phyloP scores from a whole-genome alignment of 305 asterid genomes.

The Fraxinus nigra region DNA sequence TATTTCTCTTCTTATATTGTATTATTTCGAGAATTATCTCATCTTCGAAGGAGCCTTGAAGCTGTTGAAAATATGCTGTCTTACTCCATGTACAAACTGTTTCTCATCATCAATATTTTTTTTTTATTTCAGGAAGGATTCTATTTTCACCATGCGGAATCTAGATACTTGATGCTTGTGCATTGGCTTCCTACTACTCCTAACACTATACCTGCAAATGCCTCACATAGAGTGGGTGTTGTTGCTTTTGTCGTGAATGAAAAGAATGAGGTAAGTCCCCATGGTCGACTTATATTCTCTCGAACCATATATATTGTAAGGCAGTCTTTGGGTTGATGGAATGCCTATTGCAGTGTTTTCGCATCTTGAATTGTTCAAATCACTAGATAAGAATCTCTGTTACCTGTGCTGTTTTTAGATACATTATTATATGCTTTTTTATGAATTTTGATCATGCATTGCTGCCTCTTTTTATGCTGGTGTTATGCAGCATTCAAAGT shows the following conservation, averaged over 20 bases:
- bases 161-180: conserved; percentile 84
- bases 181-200: conserved; percentile 69
- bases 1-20: background rate
- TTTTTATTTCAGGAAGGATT: conserved; percentile 77
- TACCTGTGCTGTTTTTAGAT: background rate
- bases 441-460: background rate
- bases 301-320: background rate
- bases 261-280: conserved; percentile 62
- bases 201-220: conserved; percentile 80
- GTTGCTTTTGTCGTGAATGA: conserved; percentile 82
- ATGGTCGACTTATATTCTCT: background rate
- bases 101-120: conserved; percentile 1
- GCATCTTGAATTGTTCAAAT: background rate
- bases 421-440: background rate
- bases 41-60: conserved; percentile 3
- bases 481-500: background rate
- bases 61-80: background rate
- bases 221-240: conserved; percentile 85
- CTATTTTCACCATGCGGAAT: conserved; percentile 92
- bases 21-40: background rate
- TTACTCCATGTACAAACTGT: background rate
- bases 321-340: conserved; percentile 3
- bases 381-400: background rate
- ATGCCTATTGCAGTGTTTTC: background rate
- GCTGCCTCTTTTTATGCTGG: background rate